Evolutionary conservation across 2,329 filamentous ascomycete genomes (phyloP).

Genomic region (Aureobasidium sp.): DNA sequence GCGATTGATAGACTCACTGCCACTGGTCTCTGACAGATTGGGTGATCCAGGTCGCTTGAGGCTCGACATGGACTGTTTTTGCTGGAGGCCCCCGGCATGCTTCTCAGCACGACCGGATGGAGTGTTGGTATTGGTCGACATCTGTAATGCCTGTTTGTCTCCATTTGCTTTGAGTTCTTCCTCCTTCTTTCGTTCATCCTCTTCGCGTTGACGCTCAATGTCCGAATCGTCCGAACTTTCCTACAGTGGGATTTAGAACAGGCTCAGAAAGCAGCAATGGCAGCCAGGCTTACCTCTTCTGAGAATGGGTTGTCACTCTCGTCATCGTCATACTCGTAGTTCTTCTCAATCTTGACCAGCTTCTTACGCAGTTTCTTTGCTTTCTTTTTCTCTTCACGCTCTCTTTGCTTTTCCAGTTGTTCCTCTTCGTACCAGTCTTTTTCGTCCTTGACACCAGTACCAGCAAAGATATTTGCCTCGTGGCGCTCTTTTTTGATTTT

Average conservation of each 20-base stretch:
- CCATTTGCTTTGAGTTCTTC: constrained; percentile 41
- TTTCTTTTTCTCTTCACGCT: constrained; percentile 60
- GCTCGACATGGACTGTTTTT: constrained; percentile 42
- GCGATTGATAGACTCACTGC: constrained; percentile 70
- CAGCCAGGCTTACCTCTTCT: constrained; percentile 10
- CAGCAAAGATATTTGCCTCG: constrained; percentile 73
- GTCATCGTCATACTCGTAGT: constrained; percentile 76
- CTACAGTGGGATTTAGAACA: constrained; percentile 22
- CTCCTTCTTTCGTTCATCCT: constrained; percentile 49
- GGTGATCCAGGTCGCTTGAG: constrained; percentile 83
- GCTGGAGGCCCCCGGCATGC: constrained; percentile 44
- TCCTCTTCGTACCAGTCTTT: constrained; percentile 57
- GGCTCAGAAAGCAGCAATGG: constrained; percentile 13
- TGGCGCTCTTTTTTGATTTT: constrained; percentile 71
- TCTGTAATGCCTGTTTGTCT: constrained; percentile 40
- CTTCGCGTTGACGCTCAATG: constrained; percentile 55
- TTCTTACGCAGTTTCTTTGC: constrained; percentile 75
- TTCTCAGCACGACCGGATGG: constrained; percentile 51
- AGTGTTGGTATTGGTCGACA: constrained; percentile 60
- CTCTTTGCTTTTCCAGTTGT: constrained; percentile 58
- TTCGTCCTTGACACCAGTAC: constrained; percentile 44
- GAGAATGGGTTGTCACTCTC: constrained; percentile 17
- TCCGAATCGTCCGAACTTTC: constrained; percentile 59
- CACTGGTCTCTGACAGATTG: constrained; percentile 81
- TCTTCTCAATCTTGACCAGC: constrained; percentile 76